Conservation (phyloP, 305 asterid genomes). For the Nicotiana rustica region DNA sequence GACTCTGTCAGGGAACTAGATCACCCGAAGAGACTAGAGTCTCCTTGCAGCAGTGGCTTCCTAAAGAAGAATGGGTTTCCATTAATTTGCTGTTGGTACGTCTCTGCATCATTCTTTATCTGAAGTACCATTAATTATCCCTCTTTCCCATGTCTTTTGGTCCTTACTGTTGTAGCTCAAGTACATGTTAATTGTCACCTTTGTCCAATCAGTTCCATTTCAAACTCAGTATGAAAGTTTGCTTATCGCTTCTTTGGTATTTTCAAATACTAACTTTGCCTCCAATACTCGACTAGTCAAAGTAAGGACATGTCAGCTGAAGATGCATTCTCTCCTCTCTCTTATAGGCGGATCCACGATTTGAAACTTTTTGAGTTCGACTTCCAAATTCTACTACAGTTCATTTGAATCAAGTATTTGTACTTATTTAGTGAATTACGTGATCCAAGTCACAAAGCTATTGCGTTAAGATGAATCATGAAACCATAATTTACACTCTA, state of each 20-base stretch:
- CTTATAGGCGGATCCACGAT: too few species aligned
- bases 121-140: not conserved
- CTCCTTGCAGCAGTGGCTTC: conserved; percentile 96
- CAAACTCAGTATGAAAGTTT: not conserved
- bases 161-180: not conserved
- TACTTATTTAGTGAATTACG: too few species aligned
- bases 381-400: too few species aligned
- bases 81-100: conserved; percentile 96
- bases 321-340: not conserved
- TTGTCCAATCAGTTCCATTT: not conserved
- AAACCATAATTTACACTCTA: too few species aligned
- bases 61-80: conserved; percentile 96
- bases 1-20: conserved; percentile 60
- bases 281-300: not conserved
- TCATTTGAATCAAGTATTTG: too few species aligned
- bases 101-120: not conserved
- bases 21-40: conserved; percentile 88
- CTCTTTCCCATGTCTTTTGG: not conserved
- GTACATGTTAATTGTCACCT: not conserved
- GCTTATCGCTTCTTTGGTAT: not conserved
- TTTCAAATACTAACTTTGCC: not conserved
- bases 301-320: not conserved
- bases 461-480: too few species aligned
- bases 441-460: too few species aligned
- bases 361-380: too few species aligned